Percentiles rank a stretch among this genome's conserved stretches.
phyloP scores from a whole-genome alignment of 73 alveolate species.

The Paramecium pentaurelia region DNA sequence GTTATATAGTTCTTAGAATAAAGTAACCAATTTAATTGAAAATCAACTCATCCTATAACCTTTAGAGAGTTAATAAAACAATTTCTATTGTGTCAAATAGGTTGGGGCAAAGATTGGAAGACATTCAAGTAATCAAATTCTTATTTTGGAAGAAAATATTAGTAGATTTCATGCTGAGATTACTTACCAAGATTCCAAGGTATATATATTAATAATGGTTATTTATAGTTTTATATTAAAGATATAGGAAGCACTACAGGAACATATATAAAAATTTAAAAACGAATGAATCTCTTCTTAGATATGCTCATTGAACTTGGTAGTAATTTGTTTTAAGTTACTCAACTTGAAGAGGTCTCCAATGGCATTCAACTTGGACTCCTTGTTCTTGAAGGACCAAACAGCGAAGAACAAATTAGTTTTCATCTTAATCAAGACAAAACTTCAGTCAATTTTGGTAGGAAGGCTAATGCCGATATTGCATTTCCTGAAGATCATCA shows the following conservation, averaged over 20 bases:
- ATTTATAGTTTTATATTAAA: slow-evolving; percentile 52
- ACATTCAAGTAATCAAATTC: slow-evolving; percentile 78
- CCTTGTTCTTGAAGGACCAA: slow-evolving; percentile 33
- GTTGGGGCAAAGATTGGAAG: slow-evolving; percentile 83
- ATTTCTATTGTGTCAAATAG: slow-evolving; percentile 74
- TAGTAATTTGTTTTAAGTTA: slow-evolving; percentile 69
- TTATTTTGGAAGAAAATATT: slow-evolving; percentile 80
- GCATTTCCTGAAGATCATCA: slow-evolving; percentile 49
- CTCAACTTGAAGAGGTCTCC: background rate
- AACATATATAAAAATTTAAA: slow-evolving; percentile 71
- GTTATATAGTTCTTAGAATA: background rate
- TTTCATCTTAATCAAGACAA: background rate
- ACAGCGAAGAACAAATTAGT: background rate
- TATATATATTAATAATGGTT: background rate
- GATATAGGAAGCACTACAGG: slow-evolving; percentile 89
- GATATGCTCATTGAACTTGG: slow-evolving; percentile 85
- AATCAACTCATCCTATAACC: slow-evolving; percentile 67
- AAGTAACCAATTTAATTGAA: background rate
- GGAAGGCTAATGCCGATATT: slow-evolving; percentile 5
- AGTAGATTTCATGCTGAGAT: slow-evolving; percentile 70
- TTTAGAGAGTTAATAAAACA: slow-evolving; percentile 79
- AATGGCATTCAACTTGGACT: background rate
- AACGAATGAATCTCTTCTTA: slow-evolving; percentile 59
- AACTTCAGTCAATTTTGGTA: slow-evolving; percentile 11
- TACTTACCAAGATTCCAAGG: background rate